phyloP scores from a whole-genome alignment of 1,139 yeast species.

The Candida tropicalis region DNA sequence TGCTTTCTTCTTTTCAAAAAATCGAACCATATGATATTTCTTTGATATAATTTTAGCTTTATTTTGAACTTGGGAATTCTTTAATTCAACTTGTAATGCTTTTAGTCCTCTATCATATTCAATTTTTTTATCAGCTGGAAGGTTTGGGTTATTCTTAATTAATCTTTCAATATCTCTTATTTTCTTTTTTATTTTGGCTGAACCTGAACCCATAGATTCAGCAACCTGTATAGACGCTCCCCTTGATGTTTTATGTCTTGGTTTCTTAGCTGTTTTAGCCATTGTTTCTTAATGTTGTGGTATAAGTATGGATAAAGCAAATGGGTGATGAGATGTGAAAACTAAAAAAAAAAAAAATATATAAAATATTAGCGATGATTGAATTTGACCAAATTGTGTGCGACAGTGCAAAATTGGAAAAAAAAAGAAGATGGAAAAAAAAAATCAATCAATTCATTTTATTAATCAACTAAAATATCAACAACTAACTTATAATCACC shows the following conservation, averaged over 20 bases:
- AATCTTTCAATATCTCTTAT: conserved; percentile 84
- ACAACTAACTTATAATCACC: too few species aligned
- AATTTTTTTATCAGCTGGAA: conserved; percentile 74
- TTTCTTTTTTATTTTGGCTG: conserved; percentile 72
- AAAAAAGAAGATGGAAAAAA: not conserved
- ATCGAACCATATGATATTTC: conserved; percentile 91
- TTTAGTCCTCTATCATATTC: conserved; percentile 88
- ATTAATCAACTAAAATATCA: too few species aligned
- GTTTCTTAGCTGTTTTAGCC: conserved; percentile 14
- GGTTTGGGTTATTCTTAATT: conserved; percentile 52
- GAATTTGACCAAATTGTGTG: too few species aligned
- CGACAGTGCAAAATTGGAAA: not conserved
- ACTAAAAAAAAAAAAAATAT: not conserved
- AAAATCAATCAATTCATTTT: too few species aligned
- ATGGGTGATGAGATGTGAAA: conserved; percentile 1
- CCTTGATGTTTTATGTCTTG: conserved; percentile 14
- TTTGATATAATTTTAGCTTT: conserved; percentile 64
- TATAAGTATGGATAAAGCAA: not conserved
- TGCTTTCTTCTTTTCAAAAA: conserved; percentile 91
- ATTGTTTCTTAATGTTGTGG: conserved; percentile 8
- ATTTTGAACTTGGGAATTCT: conserved; percentile 50
- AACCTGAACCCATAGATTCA: conserved; percentile 37
- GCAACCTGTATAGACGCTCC: conserved; percentile 27
- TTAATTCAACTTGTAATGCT: conserved; percentile 69
- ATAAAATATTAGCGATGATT: too few species aligned